These are phyloP conservation scores for Meira miltonrushii DNA, from an alignment of 1,284 basidiomycete genomes.

Conservation along the genomic window DNA sequence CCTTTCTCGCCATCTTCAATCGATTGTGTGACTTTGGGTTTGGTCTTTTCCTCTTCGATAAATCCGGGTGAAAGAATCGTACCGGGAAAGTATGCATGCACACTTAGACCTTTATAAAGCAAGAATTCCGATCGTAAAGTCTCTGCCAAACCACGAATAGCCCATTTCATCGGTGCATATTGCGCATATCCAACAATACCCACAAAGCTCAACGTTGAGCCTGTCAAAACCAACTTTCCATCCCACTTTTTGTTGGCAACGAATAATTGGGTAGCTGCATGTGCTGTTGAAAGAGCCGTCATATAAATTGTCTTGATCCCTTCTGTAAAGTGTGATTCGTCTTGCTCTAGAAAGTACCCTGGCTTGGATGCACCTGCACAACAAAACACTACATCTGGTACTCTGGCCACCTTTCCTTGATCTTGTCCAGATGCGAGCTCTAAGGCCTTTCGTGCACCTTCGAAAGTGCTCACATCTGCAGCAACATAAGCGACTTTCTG, in stretches of 20 bases:
- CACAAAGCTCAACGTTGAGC: conserved; percentile 75
- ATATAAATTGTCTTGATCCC: conserved; percentile 57
- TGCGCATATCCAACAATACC: conserved; percentile 75
- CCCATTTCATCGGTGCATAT: conserved; percentile 84
- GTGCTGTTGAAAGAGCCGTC: conserved; percentile 67
- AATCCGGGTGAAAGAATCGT: conserved; percentile 79
- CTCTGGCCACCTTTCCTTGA: conserved; percentile 56
- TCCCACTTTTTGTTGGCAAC: conserved; percentile 55
- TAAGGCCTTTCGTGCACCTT: conserved; percentile 61
- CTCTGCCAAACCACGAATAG: conserved; percentile 82
- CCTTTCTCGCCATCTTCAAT: conserved; percentile 70
- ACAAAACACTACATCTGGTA: conserved; percentile 67
- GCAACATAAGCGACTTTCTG: conserved; percentile 6
- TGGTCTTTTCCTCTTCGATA: conserved; percentile 72
- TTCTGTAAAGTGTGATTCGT: conserved; percentile 60
- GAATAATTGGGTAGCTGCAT: conserved; percentile 39
- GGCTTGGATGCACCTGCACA: conserved; percentile 70
- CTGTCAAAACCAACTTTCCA: conserved; percentile 72
- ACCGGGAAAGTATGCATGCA: conserved; percentile 81
- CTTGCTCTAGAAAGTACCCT: conserved; percentile 68
- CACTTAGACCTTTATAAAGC: conserved; percentile 66
- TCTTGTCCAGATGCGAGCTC: conserved; percentile 54
- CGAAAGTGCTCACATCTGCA: conserved; percentile 46
- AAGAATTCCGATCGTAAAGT: conserved; percentile 74
- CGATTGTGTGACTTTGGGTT: conserved; percentile 71